Conservation (phyloP, 1,284 basidiomycete genomes). For the Laetiporus sulphureus region DNA sequence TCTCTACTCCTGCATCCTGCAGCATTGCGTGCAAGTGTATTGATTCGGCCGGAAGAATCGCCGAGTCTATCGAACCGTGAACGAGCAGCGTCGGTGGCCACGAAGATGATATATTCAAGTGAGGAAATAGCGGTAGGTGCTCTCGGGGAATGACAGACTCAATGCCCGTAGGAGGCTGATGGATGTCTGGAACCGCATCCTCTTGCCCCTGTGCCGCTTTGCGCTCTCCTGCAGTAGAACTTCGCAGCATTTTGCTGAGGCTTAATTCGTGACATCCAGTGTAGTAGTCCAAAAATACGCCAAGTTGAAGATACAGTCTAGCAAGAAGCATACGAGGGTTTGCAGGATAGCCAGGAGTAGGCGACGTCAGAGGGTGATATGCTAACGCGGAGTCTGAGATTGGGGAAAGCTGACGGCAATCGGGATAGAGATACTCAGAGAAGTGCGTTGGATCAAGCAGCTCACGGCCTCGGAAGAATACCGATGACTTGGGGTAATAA, state of each 20-base stretch:
- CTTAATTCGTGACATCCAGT: constrained; percentile 49
- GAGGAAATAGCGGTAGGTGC: constrained; percentile 44
- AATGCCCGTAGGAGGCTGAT: neutral
- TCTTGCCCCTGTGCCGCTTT: no score
- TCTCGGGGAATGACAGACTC: constrained; percentile 28
- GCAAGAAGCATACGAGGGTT: constrained; percentile 56
- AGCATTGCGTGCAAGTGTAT: constrained; percentile 34
- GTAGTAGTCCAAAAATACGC: constrained; percentile 52
- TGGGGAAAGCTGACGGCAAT: constrained; percentile 19
- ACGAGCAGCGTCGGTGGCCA: constrained; percentile 52
- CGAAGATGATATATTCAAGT: constrained; percentile 32
- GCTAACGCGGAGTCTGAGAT: constrained; percentile 40
- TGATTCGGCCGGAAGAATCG: constrained; percentile 44
- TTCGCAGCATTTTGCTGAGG: constrained; percentile 37
- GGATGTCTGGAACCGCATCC: no score
- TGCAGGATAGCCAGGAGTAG: constrained; percentile 49
- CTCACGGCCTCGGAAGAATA: constrained; percentile 35
- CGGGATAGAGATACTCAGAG: constrained; percentile 27
- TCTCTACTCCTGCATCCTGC: constrained; percentile 30
- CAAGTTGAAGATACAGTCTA: constrained; percentile 53
- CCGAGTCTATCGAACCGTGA: constrained; percentile 50
- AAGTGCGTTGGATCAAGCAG: constrained; percentile 29
- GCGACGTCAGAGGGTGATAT: constrained; percentile 38
- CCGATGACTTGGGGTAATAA: constrained; percentile 29
- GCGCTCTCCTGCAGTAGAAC: neutral